Base-by-base conservation (phyloP, 441 rosid genomes). In the Flueggea neowawraea region DNA sequence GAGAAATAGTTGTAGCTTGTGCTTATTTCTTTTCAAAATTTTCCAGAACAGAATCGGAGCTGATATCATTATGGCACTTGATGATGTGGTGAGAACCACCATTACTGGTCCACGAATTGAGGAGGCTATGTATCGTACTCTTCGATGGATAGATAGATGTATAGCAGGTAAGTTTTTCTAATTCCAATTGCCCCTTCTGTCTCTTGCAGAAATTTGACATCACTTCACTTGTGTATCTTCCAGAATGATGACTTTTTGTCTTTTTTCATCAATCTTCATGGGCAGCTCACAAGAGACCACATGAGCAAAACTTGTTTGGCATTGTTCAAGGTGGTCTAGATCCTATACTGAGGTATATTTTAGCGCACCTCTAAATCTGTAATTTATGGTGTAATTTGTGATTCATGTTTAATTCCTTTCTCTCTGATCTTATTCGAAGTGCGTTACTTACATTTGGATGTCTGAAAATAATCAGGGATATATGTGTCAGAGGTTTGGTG, bases 11-110 rank as follows among this genome's bases (percentile, higher is more conserved):
- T 9, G n/a, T 2, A 2, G n/a, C 14, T 47, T 47, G 3, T 12
- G 6, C 14, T 47, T 47, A 14, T 47, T 47, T 47, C n/a, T 11
- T 14, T 47, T 36, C 9, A 47, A 31, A 63, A 62, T 60, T 54
- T 31, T 77, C 60, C 89, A 89, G 92, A 89, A 86, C 66, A 84
- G 82, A 76, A 84, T 89, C 60, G 96, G 96, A 65, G 92, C 93
- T 57, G 92, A 89, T 79, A 84, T 89, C 62, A 89, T 89, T 61
- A 84, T 89, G 96, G 96, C 96, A 55, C 89, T 87, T 62, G 91
- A 89, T 77, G 94, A 87, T 81, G 96, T 89, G 22, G 94, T 89
- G 41, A 87, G 17, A 71, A 89, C 94, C 47, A 89, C 91, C 58
- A 86, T 80, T 68, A 87, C 83, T 31, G 91, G 96, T 63, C 91